Percentiles rank a stretch among this genome's conserved stretches.
Evolutionary conservation across 1,284 basidiomycete species (phyloP).

Genomic region (Heterobasidion irregulare): DNA sequence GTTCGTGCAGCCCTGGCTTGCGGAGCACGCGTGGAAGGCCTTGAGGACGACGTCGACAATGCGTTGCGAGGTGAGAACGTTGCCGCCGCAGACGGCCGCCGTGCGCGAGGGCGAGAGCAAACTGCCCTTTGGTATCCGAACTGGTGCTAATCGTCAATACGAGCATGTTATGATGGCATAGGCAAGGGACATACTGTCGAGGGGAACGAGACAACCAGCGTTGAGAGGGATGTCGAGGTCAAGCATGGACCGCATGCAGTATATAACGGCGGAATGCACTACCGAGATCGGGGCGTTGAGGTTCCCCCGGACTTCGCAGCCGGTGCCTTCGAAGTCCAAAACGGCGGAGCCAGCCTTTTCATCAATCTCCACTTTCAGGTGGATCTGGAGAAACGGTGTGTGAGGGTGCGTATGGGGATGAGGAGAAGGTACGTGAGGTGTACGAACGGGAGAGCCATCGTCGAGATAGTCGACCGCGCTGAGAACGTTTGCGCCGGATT

Average conservation of each 20-base stretch:
- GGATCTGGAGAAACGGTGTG: constrained; percentile 42
- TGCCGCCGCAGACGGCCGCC: constrained; percentile 90
- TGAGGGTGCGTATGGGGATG: background rate
- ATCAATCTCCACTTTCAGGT: constrained; percentile 77
- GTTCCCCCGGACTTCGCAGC: constrained; percentile 85
- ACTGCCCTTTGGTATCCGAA: constrained; percentile 77
- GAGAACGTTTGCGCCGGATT: constrained; percentile 58
- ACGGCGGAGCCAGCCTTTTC: constrained; percentile 70
- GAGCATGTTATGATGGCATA: constrained; percentile 1
- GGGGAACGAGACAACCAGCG: constrained; percentile 82
- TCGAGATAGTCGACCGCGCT: constrained; percentile 77
- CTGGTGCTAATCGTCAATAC: constrained; percentile 26
- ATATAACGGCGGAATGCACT: constrained; percentile 90
- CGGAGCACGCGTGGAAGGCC: constrained; percentile 90
- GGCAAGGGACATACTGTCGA: constrained; percentile 45
- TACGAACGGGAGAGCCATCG: constrained; percentile 74
- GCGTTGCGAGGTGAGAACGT: constrained; percentile 87
- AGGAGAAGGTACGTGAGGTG: background rate
- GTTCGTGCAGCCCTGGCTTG: constrained; percentile 91
- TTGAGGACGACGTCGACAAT: constrained; percentile 94
- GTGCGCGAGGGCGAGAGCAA: constrained; percentile 78
- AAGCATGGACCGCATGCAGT: constrained; percentile 91
- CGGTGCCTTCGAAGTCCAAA: constrained; percentile 89
- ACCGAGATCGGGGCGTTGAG: constrained; percentile 87
- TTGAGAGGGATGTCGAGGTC: constrained; percentile 91